Base-by-base conservation (phyloP, 1,284 basidiomycete genomes). In the Lentinula novae-zelandiae region DNA sequence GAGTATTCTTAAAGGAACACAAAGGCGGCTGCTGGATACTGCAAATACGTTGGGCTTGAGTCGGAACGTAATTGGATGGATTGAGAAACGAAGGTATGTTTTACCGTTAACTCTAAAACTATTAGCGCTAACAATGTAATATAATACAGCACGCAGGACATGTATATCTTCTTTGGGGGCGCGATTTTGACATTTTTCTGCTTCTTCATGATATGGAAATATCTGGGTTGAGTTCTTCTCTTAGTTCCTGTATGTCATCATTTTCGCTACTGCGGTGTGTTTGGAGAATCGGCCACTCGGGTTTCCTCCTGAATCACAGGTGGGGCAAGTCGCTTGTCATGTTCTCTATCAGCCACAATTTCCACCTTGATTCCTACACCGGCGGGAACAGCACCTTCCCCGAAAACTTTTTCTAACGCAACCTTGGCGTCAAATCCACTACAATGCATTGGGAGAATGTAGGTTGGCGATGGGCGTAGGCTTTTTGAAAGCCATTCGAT, bases 11-110 rank as follows among this genome's bases (percentile, higher is more conserved):
- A 97, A 97, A 75, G 94, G 95, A 6, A 96, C 95, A 0, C 90
- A 93, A 70, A 82, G 85, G 65, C 82, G 91, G 61, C 73, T 98
- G 53, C 73, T 96, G 61, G 88, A 93, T 70, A 90, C 93, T 46
- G 95, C 95, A 48, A 97, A 97, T 74, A 96, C 94, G 15, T 75
- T 98, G 53, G 96, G 96, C 0, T 75, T 98, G 68, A 94, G 93
- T 71, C 82, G 94, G 64, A 85, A 96, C 71, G 95, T 96, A 27
- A 97, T 98, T 72, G 87, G 91, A 2, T 98, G 95, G 92, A 95
- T 98, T 66, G 96, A 98, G 71, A 83, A 88, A 66, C 80, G 95
- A 72, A 96, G 93, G 89, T 93, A 57, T 57, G 78, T 72, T 5
- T 42, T 17, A 54, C 22, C 15, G 4, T 39, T 22, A 9, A 34